A percentile compares a stretch with the other conserved stretches of the same genome.
Evolutionary conservation across 1,284 basidiomycete genomes (phyloP).

Genomic region (Coriolopsis trogii): DNA sequence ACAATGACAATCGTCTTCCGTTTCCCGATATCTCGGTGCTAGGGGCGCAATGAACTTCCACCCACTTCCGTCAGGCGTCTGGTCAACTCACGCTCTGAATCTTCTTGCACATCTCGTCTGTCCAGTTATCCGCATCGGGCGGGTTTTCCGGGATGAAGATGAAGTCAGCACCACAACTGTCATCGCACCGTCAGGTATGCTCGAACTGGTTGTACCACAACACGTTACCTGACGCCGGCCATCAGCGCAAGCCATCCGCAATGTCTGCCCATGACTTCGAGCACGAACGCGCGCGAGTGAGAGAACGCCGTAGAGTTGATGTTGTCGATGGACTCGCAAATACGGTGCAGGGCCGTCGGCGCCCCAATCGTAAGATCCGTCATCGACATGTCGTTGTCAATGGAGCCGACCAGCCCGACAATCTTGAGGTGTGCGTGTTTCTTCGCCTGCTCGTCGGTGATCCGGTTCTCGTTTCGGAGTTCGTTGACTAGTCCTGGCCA

Average conservation of each 20-base stretch:
- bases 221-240: constrained; percentile 83
- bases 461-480: constrained; percentile 67
- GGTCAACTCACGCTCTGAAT: constrained; percentile 67
- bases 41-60: constrained; percentile 2
- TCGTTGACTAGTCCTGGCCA: constrained; percentile 86
- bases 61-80: too few relatives aligned
- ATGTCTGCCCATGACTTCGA: constrained; percentile 99
- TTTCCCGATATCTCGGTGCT: constrained; percentile 94
- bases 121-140: constrained; percentile 82
- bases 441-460: constrained; percentile 74
- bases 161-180: constrained; percentile 91
- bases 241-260: constrained; percentile 97
- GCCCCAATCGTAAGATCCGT: constrained; percentile 98
- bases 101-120: constrained; percentile 89
- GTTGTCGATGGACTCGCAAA: constrained; percentile 97
- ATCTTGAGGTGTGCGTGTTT: constrained; percentile 88
- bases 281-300: constrained; percentile 96
- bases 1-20: constrained; percentile 98
- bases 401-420: constrained; percentile 96
- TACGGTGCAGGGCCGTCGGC: constrained; percentile 92
- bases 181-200: background rate
- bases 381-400: constrained; percentile 99
- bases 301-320: constrained; percentile 97
- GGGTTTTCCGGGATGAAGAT: constrained; percentile 97
- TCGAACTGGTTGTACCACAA: background rate